phyloP scores from a whole-genome alignment of 441 rosid genomes.

The Breynia disticha region DNA sequence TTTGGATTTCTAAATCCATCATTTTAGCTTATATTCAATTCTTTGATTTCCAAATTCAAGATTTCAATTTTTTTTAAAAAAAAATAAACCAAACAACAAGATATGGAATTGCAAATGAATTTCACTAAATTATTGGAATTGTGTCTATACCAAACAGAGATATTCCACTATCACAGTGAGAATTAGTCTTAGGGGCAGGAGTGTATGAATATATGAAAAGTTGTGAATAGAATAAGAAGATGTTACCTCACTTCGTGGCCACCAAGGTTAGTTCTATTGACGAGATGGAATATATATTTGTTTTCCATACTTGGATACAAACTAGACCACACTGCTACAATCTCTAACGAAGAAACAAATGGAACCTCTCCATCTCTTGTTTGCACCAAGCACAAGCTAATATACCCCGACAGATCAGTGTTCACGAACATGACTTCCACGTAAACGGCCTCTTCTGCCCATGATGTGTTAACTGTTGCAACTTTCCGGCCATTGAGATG shows the following conservation, averaged over 20 bases:
- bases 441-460: background rate
- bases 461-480: constrained; percentile 13
- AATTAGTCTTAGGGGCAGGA: too few species aligned
- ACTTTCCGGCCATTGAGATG: constrained; percentile 16
- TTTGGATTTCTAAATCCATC: too few species aligned
- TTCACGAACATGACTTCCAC: constrained; percentile 5
- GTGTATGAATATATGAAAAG: too few species aligned
- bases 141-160: too few species aligned
- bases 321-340: background rate
- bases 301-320: constrained; percentile 8
- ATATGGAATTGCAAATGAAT: too few species aligned
- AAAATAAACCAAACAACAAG: too few species aligned
- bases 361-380: constrained; percentile 13
- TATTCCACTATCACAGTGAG: too few species aligned
- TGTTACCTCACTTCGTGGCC: constrained; percentile 8
- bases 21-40: too few species aligned
- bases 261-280: constrained; percentile 15
- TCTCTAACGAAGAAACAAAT: constrained; percentile 21
- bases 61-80: too few species aligned
- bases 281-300: constrained; percentile 4
- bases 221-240: background rate
- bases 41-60: too few species aligned
- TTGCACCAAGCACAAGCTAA: constrained; percentile 16
- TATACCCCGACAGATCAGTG: background rate
- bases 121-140: too few species aligned